Evolutionary conservation across 192 early-diverging fungal genomes (phyloP), one percentile per base, ranked within the genome.

Genomic region (Podila epigama): DNA sequence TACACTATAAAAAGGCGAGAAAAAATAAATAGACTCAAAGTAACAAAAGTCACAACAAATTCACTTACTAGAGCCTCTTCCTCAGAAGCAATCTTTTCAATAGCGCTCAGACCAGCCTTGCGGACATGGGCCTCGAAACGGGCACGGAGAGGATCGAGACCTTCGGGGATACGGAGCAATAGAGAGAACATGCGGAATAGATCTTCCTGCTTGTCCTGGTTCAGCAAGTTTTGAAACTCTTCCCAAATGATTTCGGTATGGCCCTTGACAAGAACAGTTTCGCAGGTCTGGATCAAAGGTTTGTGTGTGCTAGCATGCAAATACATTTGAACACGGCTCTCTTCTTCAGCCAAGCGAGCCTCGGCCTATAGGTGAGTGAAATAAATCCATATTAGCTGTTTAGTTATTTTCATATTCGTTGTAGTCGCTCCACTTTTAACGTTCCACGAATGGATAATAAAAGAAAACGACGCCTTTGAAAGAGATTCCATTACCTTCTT

Each of bases 211-310:
- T 95, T 92, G 65, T 97, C 93, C 63, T 90, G 80, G 79, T 93
- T 91, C 34, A 99, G 85, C 75, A 99, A 86, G 34, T 86, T 89
- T 68, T 92, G 88, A 82, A 99, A 99, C 79, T 98, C 95, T 48
- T 93, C 90, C 81, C 90, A 92, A 44, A 99, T 92, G 9, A 82
- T 86, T 10, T 89, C 84, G n/a, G 89, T 86, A 71, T 97, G 93
- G 56, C 89, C 88, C 60, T 90, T 89, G 65, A 99, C 95, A 7
- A 99, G 84, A 6, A 95, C 95, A 13, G 79, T 87, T 69, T 97
- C 95, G 70, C 94, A 93, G 18, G 86, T 94, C 10, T 84, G 82
- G 65, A 95, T 90, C 25, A 99, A 88, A 27, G 89, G 89, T 39
- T 90, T 86, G 51, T 91, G 81, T 35, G 95, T 94, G 48, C 88